Percentiles rank a stretch among this genome's conserved stretches.
These are phyloP conservation scores for Elongisporangium undulatum DNA, from an alignment of 352 stramenopile genomes.

Conservation along the genomic window DNA sequence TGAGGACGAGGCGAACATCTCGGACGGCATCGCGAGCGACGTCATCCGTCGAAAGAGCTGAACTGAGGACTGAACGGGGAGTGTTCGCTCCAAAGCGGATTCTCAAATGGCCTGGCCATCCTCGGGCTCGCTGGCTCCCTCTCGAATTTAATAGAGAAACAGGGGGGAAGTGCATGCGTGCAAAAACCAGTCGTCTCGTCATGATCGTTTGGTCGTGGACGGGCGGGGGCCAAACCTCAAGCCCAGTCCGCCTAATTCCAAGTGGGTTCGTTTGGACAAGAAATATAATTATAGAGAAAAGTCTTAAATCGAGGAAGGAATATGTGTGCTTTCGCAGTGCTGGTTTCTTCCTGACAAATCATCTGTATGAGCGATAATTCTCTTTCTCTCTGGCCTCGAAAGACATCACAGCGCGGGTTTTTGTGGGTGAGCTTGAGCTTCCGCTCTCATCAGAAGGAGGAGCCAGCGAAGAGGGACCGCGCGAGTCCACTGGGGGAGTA, in stretches of 20 bases:
- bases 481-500: neutral
- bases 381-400: neutral
- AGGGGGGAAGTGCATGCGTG: neutral
- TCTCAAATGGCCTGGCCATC: neutral
- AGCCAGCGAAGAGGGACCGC: neutral
- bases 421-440: neutral
- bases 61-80: neutral
- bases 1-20: constrained; percentile 1
- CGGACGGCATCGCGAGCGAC: constrained; percentile 1
- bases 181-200: neutral
- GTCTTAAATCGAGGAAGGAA: neutral
- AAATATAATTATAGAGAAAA: neutral
- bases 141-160: neutral
- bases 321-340: neutral
- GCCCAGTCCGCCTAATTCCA: neutral
- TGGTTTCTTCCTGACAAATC: neutral
- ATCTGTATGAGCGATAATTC: neutral
- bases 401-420: neutral
- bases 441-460: neutral
- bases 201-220: neutral
- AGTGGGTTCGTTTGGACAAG: neutral
- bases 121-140: neutral
- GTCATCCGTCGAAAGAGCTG: constrained; percentile 1
- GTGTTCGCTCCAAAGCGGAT: constrained; percentile 1
- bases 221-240: neutral